Base-by-base conservation (phyloP, 352 stramenopile genomes). In the Saprolegnia parasitica region DNA sequence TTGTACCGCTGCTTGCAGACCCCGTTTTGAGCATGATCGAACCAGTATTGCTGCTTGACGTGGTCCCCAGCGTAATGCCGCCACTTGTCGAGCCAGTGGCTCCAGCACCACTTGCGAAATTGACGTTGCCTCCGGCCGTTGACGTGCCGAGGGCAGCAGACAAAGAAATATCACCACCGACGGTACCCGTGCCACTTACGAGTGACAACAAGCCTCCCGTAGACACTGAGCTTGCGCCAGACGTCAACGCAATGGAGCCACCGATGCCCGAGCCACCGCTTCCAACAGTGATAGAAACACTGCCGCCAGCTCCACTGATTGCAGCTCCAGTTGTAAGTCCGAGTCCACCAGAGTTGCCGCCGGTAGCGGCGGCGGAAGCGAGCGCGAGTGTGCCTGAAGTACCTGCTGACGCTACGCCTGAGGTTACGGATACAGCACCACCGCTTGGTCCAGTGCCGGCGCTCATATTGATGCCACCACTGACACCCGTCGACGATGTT, bases 171-270 rank as follows among this genome's bases (percentile, higher is more conserved):
- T 61, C 20, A 15, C 89, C 29, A 13, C 56, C 71, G 65, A 89
- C 72, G 35, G 55, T 67, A 20, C 56, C 56, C 18, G 18, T 47
- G 20, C 84, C 84, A 47, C 78, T 74, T 21, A 58, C 52, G 21
- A 74, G 64, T 61, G 81, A 67, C n/a, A 80, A 82, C 26, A 47
- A 50, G 37, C 84, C 82, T 26, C 32, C 56, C 15, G 56, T 23
- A n/a, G 40, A 16, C 21, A 64, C 56, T 54, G 32, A 24, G n/a
- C 56, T 64, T 64, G 56, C 56, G 32, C 56, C 56, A 64, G 82
- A 89, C 37, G 15, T 55, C 52, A 92, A 70, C 3, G 66, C 65
- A 42, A 92, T 68, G 1, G 73, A 75, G 5, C 84, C 84, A 70
- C 72, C 74, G 45, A 15, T 73, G 35, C 78, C 84, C 45, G 72